Evolutionary conservation across 2,329 filamentous ascomycete species (phyloP).

Genomic region (Aspergillus costaricaensis): DNA sequence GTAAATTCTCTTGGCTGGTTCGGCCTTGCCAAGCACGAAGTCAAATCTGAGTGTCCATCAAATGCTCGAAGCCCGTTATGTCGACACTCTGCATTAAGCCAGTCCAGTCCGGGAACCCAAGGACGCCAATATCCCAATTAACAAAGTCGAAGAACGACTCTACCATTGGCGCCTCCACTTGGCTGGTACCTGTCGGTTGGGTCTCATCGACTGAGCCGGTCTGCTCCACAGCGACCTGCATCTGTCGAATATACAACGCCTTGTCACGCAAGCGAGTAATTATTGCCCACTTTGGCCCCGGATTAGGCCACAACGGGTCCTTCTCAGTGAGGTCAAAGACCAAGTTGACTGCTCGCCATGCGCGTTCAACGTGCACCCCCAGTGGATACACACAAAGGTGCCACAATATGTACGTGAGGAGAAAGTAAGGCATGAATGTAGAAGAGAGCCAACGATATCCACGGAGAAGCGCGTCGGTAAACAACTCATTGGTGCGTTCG

Average conservation of each 20-base stretch:
- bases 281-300: constrained; percentile 27
- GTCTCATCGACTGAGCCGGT: not conserved
- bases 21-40: not conserved
- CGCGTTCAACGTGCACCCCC: constrained; percentile 32
- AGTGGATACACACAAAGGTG: constrained; percentile 45
- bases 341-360: constrained; percentile 30
- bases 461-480: constrained; percentile 42
- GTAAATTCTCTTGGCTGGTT: not conserved
- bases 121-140: constrained; percentile 22
- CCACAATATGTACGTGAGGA: constrained; percentile 49
- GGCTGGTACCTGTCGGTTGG: not conserved
- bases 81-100: constrained; percentile 5
- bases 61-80: not conserved
- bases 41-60: not conserved
- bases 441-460: constrained; percentile 43
- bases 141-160: constrained; percentile 16
- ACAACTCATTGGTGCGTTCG: constrained; percentile 33
- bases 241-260: constrained; percentile 17
- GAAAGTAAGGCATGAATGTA: constrained; percentile 48
- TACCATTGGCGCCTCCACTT: not conserved
- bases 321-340: constrained; percentile 21
- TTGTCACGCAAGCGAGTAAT: constrained; percentile 22
- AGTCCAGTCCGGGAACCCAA: constrained; percentile 26
- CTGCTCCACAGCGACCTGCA: constrained; percentile 1
- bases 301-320: constrained; percentile 23